Evolutionary conservation across 192 early-diverging fungal genomes (phyloP).

Genomic region (Entomortierella chlamydospora): DNA sequence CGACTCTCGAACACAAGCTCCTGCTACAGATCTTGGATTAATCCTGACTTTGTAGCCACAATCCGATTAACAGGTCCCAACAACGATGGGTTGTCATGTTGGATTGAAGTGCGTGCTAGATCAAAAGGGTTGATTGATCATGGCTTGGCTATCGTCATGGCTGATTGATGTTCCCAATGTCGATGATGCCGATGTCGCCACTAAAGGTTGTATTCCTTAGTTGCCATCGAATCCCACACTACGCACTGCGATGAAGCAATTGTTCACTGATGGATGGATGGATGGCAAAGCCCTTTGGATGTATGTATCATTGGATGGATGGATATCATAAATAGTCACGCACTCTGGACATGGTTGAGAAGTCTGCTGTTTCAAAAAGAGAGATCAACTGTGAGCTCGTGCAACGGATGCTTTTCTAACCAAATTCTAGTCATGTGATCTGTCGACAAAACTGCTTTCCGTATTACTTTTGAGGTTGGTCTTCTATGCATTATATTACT

Average conservation of each 20-base stretch:
- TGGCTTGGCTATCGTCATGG: background rate
- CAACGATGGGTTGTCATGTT: background rate
- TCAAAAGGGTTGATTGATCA: background rate
- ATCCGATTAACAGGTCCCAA: background rate
- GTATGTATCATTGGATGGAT: slow-evolving; percentile 6
- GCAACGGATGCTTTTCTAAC: background rate
- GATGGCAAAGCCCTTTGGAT: background rate
- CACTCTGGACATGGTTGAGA: slow-evolving; percentile 51
- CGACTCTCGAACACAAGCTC: background rate
- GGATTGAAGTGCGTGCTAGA: background rate
- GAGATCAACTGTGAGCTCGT: slow-evolving; percentile 2
- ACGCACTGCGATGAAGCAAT: too few relatives aligned
- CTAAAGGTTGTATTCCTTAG: background rate
- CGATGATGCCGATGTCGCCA: background rate
- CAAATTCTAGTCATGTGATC: background rate
- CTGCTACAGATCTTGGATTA: slow-evolving; percentile 2
- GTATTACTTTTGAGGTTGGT: too few relatives aligned
- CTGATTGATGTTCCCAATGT: background rate
- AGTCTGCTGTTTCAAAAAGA: slow-evolving; percentile 41
- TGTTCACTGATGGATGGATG: background rate
- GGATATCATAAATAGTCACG: slow-evolving; percentile 17
- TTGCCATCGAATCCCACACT: too few relatives aligned
- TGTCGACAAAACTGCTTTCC: too few relatives aligned
- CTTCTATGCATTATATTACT: too few relatives aligned
- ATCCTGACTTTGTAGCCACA: background rate